Percentiles rank a stretch among this genome's conserved stretches.
Evolutionary conservation across 169 alveolate genomes (phyloP).

Genomic region (Condylostoma magnum): DNA sequence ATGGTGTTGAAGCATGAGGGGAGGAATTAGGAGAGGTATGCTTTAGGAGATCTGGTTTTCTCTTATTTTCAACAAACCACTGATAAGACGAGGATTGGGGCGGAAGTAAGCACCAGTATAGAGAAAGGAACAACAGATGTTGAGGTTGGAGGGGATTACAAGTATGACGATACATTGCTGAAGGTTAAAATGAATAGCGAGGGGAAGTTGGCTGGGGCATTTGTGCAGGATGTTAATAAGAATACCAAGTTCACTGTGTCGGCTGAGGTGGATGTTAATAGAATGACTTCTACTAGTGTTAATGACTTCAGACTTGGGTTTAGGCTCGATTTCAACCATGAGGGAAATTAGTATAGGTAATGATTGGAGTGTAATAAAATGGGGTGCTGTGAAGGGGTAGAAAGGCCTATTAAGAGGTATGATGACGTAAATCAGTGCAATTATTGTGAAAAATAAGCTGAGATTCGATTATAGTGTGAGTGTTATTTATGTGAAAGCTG

Average conservation of each 20-base stretch:
- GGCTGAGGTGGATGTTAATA: not conserved
- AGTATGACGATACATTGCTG: constrained; percentile 1
- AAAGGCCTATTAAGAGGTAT: too few relatives aligned
- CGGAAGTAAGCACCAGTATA: not conserved
- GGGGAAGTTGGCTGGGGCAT: constrained; percentile 6
- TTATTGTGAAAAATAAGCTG: too few relatives aligned
- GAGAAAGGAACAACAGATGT: not conserved
- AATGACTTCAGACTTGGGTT: constrained; percentile 15
- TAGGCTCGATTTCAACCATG: constrained; percentile 17
- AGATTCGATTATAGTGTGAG: too few relatives aligned
- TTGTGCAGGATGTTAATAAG: not conserved
- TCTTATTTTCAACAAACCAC: not conserved
- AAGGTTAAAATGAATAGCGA: constrained; percentile 1
- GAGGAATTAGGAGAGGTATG: not conserved
- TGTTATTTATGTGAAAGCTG: too few relatives aligned
- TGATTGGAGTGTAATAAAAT: too few relatives aligned
- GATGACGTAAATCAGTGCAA: too few relatives aligned
- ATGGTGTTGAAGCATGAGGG: constrained; percentile 17
- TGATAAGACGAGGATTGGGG: not conserved
- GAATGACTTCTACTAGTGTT: not conserved
- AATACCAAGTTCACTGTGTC: not conserved
- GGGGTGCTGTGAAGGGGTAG: too few relatives aligned
- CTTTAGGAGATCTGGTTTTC: not conserved
- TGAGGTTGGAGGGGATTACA: constrained; percentile 27
- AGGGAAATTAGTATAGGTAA: too few relatives aligned